Evolutionary conservation across 495 filamentous ascomycete species (phyloP).

Genomic region (Xylaria cubensis): DNA sequence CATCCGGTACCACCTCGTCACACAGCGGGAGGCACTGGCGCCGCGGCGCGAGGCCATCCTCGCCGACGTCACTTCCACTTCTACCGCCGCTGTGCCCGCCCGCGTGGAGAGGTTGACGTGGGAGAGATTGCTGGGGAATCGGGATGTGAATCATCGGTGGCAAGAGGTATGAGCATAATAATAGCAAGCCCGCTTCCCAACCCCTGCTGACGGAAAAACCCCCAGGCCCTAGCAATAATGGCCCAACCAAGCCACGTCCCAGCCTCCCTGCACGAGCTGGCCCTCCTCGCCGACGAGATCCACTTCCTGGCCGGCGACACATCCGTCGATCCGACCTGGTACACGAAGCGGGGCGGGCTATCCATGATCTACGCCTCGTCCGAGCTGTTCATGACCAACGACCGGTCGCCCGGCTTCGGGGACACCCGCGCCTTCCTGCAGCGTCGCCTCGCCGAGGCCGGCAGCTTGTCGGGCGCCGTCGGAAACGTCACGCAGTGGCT

Average conservation of each 20-base stretch:
- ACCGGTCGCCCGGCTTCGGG: conserved; percentile 66
- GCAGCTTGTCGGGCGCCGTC: conserved; percentile 62
- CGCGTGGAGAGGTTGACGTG: conserved; percentile 71
- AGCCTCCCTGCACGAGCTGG: conserved; percentile 78
- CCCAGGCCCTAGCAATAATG: conserved; percentile 88
- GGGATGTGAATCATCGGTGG: conserved; percentile 72
- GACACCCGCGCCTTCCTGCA: conserved; percentile 84
- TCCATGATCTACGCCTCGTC: conserved; percentile 81
- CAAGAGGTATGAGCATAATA: conserved; percentile 70
- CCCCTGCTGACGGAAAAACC: conserved; percentile 3
- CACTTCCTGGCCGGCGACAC: conserved; percentile 81
- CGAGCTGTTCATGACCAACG: conserved; percentile 93
- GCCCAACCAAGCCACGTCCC: conserved; percentile 78
- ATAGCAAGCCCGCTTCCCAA: neutral
- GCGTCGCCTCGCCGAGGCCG: conserved; percentile 73
- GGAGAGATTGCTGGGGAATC: conserved; percentile 76
- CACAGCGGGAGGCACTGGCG: conserved; percentile 58
- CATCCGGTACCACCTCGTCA: conserved; percentile 80
- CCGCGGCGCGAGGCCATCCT: conserved; percentile 39
- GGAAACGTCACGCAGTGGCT: conserved; percentile 71
- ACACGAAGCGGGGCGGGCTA: conserved; percentile 82
- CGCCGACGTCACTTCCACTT: conserved; percentile 16
- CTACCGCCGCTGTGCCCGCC: conserved; percentile 43
- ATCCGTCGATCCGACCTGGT: conserved; percentile 85
- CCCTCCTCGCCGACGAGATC: conserved; percentile 84